Evolutionary conservation across 345 rosid species (phyloP).

Genomic region (Draba incana): DNA sequence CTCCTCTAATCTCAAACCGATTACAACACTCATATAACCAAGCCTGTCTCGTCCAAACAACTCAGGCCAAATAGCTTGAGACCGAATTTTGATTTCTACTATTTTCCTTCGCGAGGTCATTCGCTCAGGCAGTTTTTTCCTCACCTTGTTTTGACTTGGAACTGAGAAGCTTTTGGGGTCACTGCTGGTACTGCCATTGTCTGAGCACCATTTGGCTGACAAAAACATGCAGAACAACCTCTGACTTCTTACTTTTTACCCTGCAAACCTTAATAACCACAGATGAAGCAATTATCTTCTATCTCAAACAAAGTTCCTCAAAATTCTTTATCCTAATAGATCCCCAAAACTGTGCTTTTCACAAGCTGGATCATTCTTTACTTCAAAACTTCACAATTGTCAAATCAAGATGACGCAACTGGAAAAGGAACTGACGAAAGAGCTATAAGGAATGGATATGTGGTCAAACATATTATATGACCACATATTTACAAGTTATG

Average conservation of each 20-base stretch:
- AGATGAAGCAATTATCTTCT: constrained; percentile 13
- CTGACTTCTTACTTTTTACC: constrained; percentile 4
- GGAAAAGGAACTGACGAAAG: not conserved
- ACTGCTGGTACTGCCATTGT: constrained; percentile 14
- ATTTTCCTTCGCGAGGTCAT: not conserved
- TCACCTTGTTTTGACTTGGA: constrained; percentile 6
- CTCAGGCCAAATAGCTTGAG: not conserved
- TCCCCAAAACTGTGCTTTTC: not conserved
- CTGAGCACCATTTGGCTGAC: constrained; percentile 18
- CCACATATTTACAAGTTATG: not conserved
- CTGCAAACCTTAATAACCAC: constrained; percentile 13
- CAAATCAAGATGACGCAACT: not conserved
- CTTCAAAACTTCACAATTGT: constrained; percentile 9
- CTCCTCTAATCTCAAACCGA: not conserved
- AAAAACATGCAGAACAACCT: constrained; percentile 1
- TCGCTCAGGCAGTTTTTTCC: not conserved
- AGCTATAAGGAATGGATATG: constrained; percentile 11
- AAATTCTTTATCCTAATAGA: not conserved
- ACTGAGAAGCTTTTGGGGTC: not conserved
- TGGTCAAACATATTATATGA: not conserved
- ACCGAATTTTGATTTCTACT: not conserved
- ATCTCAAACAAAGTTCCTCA: constrained; percentile 18
- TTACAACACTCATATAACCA: constrained; percentile 2
- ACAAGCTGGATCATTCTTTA: not conserved
- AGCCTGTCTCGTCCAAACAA: not conserved